These are phyloP conservation scores for Arthrobotrys iridis DNA, from an alignment of 2,329 filamentous ascomycete genomes.

Conservation along the genomic window DNA sequence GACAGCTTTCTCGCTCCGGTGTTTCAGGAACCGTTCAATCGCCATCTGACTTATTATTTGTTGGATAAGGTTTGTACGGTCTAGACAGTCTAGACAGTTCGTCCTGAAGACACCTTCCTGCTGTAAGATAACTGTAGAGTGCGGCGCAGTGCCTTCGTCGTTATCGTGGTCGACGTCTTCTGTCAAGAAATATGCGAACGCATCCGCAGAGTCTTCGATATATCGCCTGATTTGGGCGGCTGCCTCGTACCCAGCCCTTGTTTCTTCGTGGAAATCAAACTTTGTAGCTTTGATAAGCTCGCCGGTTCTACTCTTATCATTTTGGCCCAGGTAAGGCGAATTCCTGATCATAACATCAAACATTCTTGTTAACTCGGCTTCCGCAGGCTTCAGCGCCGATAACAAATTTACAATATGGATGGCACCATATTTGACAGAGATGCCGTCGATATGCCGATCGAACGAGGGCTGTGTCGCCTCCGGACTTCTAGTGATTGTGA, in stretches of 20 bases:
- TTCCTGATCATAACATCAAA: constrained; percentile 81
- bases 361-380: constrained; percentile 81
- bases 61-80: constrained; percentile 94
- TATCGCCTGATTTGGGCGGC: constrained; percentile 83
- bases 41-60: constrained; percentile 95
- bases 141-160: constrained; percentile 59
- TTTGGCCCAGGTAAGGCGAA: constrained; percentile 74
- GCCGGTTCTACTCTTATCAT: constrained; percentile 64
- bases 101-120: constrained; percentile 96
- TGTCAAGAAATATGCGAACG: constrained; percentile 91
- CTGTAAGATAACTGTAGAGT: constrained; percentile 75
- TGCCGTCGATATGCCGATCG: constrained; percentile 89
- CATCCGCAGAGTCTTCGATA: constrained; percentile 80
- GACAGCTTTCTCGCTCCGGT: constrained; percentile 74
- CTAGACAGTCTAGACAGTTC: constrained; percentile 94
- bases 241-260: constrained; percentile 88
- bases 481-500: constrained; percentile 83
- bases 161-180: constrained; percentile 73
- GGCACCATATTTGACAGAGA: constrained; percentile 86
- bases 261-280: constrained; percentile 97
- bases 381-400: constrained; percentile 86
- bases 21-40: constrained; percentile 81
- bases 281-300: constrained; percentile 84
- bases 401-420: constrained; percentile 93
- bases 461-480: constrained; percentile 95